phyloP scores from a whole-genome alignment of 139 green algal genomes.

The Auxenochlorella protothecoides region DNA sequence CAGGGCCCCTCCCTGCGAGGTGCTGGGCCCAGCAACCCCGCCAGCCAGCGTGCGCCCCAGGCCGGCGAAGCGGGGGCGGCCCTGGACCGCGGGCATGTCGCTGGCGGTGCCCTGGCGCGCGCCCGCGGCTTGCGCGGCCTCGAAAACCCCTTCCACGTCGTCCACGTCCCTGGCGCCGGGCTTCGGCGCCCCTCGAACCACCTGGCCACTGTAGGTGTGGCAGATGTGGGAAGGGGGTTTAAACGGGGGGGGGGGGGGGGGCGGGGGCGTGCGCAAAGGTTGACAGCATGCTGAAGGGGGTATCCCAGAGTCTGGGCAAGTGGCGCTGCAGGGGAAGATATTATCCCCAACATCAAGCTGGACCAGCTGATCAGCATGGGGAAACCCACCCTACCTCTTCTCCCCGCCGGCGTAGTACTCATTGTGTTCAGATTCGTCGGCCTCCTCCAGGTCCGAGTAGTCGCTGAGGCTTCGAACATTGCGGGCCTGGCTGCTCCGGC shows the following conservation, averaged over 20 bases:
- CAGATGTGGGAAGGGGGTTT: neutral
- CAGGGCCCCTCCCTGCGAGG: neutral
- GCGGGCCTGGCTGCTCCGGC: too few species aligned
- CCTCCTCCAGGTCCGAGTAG: too few species aligned
- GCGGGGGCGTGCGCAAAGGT: neutral
- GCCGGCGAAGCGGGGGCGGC: conserved; percentile 17
- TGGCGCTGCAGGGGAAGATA: too few species aligned
- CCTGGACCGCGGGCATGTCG: conserved; percentile 27
- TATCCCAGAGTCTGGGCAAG: too few species aligned
- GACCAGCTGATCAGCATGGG: neutral
- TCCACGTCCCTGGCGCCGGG: conserved; percentile 28
- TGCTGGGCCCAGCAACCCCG: neutral
- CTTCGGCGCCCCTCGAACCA: conserved; percentile 45
- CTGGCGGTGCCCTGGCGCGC: conserved; percentile 28
- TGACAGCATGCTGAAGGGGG: too few species aligned
- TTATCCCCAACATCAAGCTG: neutral
- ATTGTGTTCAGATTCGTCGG: conserved; percentile 24
- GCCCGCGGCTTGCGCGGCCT: conserved; percentile 3
- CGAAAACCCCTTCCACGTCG: conserved; percentile 15
- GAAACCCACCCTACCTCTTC: conserved; percentile 47
- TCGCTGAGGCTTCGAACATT: too few species aligned
- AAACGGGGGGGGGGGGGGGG: neutral
- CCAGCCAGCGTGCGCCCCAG: conserved; percentile 52
- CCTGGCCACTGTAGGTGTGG: conserved; percentile 35
- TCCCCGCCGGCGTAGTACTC: conserved; percentile 75